phyloP scores from a whole-genome alignment of 2,329 filamentous ascomycete genomes.

The Penicillium brasilianum region DNA sequence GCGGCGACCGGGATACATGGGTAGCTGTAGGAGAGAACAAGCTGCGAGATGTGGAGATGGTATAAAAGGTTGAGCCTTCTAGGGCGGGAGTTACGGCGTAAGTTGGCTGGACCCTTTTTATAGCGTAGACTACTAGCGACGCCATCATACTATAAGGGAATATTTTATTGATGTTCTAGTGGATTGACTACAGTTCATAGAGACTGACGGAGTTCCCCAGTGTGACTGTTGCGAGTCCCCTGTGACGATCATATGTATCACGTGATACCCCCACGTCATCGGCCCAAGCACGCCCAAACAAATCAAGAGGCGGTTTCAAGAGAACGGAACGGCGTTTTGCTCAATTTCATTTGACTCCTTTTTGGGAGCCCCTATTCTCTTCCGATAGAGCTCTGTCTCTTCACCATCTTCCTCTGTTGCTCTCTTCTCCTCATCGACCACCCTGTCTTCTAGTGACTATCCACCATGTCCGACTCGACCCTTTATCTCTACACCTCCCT shows the following conservation, averaged over 20 bases:
- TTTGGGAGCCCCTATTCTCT: not conserved
- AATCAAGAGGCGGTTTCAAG: not conserved
- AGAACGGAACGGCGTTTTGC: not conserved
- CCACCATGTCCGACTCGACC: conserved; percentile 57
- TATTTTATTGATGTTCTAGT: too few relatives aligned
- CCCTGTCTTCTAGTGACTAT: not conserved
- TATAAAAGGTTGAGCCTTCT: not conserved
- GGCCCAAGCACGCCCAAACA: not conserved
- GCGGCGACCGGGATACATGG: conserved; percentile 3
- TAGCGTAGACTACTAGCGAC: not conserved
- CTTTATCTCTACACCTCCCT: conserved; percentile 97
- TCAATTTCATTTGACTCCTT: not conserved
- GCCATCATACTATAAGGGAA: too few relatives aligned
- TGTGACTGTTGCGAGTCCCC: not conserved
- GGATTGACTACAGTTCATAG: not conserved
- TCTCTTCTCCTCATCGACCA: not conserved
- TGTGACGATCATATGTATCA: not conserved
- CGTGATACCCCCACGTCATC: conserved; percentile 5
- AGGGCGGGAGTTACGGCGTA: not conserved
- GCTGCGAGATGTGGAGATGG: conserved; percentile 18
- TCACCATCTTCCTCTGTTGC: not conserved
- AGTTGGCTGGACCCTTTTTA: not conserved
- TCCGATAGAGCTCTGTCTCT: not conserved
- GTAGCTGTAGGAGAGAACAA: not conserved
- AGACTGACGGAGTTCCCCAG: too few relatives aligned